Percentiles rank a stretch among this genome's conserved stretches.
phyloP scores from a whole-genome alignment of 345 rosid species.

The Eucalyptus paniculata region DNA sequence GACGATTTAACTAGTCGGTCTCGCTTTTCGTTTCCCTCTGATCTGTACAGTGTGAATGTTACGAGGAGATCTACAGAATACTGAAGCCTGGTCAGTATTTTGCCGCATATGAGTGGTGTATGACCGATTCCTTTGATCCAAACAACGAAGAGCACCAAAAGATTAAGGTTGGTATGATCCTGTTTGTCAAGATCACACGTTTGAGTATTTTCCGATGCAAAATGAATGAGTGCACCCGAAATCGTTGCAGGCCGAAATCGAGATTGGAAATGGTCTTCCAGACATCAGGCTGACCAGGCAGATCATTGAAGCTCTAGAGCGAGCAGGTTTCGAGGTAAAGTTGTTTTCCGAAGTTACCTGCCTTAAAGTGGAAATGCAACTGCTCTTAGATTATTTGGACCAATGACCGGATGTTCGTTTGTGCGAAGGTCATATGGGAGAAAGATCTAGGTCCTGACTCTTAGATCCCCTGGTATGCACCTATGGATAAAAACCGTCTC shows the following conservation, averaged over 20 bases:
- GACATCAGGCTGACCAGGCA: neutral
- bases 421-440: neutral
- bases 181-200: neutral
- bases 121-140: slow-evolving; percentile 86
- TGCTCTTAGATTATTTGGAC: neutral
- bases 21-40: neutral
- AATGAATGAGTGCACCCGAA: neutral
- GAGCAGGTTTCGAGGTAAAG: neutral
- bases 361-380: neutral
- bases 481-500: neutral
- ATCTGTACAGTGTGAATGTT: slow-evolving; percentile 39
- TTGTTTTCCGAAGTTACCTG: neutral
- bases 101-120: slow-evolving; percentile 70
- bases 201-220: neutral
- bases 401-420: neutral
- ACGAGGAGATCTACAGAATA: slow-evolving; percentile 84
- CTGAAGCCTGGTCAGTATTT: slow-evolving; percentile 86
- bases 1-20: neutral
- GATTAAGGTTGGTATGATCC: slow-evolving; percentile 39
- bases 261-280: neutral
- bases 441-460: neutral
- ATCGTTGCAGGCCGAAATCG: neutral
- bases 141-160: slow-evolving; percentile 53
- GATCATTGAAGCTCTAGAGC: neutral
- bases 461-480: neutral